These are phyloP conservation scores for Claviceps sp. DNA, from an alignment of 2,329 filamentous ascomycete genomes.

Conservation along the genomic window DNA sequence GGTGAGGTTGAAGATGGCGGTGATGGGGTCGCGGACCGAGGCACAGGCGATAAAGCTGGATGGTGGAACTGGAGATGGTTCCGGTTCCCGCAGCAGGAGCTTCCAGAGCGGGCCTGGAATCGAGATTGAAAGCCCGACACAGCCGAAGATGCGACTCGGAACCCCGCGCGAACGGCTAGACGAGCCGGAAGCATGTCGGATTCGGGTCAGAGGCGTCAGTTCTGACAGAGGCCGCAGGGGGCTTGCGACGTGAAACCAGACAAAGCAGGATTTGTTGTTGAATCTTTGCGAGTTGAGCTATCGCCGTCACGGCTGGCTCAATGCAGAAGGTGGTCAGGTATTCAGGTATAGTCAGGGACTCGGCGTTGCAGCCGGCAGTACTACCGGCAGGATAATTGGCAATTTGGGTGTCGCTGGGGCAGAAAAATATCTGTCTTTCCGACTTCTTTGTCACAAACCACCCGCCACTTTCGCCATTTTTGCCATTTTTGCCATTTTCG, in stretches of 20 bases:
- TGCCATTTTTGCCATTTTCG: too few species aligned
- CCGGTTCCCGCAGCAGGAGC: conserved; percentile 3
- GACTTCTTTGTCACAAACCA: too few species aligned
- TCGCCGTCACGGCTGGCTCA: neutral
- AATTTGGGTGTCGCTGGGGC: neutral
- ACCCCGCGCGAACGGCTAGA: neutral
- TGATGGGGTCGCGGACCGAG: neutral
- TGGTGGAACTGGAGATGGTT: neutral
- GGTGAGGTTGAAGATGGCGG: neutral
- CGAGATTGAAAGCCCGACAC: neutral
- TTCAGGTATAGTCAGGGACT: neutral
- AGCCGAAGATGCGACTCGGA: neutral
- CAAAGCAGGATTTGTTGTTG: neutral
- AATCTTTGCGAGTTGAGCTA: neutral
- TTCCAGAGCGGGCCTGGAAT: neutral
- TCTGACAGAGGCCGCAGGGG: neutral
- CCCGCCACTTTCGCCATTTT: too few species aligned
- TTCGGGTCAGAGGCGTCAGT: neutral
- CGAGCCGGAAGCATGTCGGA: conserved; percentile 1
- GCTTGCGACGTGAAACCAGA: neutral
- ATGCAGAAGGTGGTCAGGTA: neutral
- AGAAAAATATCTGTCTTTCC: neutral
- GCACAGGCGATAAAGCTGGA: neutral
- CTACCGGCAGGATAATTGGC: too few species aligned
- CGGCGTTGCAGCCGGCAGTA: too few species aligned